A percentile compares a stretch with the other conserved stretches of the same genome.
Evolutionary conservation across 768 basidiomycete species (phyloP).

Genomic region (Suillus variegatus): DNA sequence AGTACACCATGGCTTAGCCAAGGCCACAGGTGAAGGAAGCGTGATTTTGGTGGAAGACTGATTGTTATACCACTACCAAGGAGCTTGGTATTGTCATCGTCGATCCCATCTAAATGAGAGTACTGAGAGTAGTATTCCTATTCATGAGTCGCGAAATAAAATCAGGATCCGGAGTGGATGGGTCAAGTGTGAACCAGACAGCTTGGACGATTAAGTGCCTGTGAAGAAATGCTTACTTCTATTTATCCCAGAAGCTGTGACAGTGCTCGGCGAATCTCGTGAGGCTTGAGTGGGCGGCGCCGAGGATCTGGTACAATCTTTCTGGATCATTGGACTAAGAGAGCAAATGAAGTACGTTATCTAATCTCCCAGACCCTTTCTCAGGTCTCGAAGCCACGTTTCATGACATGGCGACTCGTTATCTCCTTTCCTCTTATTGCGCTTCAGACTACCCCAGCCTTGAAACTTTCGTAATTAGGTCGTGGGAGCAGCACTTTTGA

Average conservation of each 20-base stretch:
- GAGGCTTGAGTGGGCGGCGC: background rate
- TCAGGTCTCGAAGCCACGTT: background rate
- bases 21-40: background rate
- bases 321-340: background rate
- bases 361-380: background rate
- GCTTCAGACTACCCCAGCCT: background rate
- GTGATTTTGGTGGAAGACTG: background rate
- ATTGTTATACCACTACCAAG: background rate
- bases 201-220: too few species aligned
- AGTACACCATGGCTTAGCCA: constrained; percentile 11
- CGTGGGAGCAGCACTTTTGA: background rate
- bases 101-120: background rate
- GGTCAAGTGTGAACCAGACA: background rate
- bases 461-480: background rate
- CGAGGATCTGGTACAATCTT: too few species aligned
- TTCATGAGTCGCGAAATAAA: background rate
- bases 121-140: background rate
- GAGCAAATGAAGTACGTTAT: background rate
- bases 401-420: background rate
- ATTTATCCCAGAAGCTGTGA: background rate
- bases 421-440: background rate
- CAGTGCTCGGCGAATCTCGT: background rate
- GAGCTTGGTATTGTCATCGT: background rate
- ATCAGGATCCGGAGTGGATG: background rate
- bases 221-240: background rate